Evolutionary conservation across 306 rosid species (phyloP).

Genomic region (Casuarina equisetifolia): DNA sequence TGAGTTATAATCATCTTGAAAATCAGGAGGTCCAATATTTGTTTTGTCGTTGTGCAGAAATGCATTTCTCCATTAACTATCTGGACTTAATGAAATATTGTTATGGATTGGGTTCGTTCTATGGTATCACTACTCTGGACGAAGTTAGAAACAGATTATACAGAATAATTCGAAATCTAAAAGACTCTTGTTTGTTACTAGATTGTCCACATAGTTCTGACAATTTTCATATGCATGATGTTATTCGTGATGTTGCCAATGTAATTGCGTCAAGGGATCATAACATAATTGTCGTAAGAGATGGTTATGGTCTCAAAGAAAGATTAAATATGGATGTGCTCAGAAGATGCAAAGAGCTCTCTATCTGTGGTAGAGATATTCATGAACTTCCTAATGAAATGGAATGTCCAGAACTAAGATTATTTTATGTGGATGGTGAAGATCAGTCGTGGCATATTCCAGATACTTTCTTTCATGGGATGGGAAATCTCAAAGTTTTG

Average conservation of each 20-base stretch:
- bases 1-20: constrained; percentile 25
- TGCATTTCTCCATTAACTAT: background rate
- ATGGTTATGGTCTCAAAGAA: background rate
- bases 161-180: background rate
- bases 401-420: background rate
- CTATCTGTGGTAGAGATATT: fast-evolving
- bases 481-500: constrained; percentile 14
- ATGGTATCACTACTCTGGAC: background rate
- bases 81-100: constrained; percentile 17
- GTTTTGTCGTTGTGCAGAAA: constrained; percentile 33
- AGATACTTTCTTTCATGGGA: background rate
- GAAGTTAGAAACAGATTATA: constrained; percentile 3
- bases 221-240: background rate
- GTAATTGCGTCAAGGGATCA: background rate
- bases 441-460: background rate
- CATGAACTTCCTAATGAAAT: background rate
- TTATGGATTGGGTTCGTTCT: constrained; percentile 20
- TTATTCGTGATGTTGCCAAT: background rate
- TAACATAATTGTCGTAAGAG: background rate
- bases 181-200: background rate
- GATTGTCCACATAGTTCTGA: background rate
- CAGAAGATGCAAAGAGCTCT: background rate
- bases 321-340: background rate
- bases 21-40: background rate
- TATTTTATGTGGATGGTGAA: background rate